Base-by-base conservation (phyloP, 2,329 filamentous ascomycete genomes). In the Dendryphion nanum region DNA sequence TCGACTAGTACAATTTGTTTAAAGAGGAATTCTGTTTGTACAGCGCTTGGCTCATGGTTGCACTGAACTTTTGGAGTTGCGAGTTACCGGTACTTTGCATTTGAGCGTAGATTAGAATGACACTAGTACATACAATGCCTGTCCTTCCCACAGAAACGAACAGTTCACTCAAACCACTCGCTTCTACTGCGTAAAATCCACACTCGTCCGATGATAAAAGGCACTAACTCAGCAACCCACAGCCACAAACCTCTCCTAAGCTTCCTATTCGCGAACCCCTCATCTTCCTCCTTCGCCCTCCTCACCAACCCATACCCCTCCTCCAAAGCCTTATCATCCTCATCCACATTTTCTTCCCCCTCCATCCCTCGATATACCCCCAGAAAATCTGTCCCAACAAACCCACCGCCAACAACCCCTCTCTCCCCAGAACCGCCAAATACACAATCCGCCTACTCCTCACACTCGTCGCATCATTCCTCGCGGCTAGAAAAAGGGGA, bases 191-290 rank as follows among this genome's bases (percentile, higher is more conserved):
- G 33, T 32, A 51, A 30, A 37, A 47, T 35, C 43, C 41, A 47
- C 29, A 39, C 18, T 40, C 48, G 41, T 18, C 43, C 45, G 23
- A 49, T 29, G n/a, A 51, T 39, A 42, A 51, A 51, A 32, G 48
- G 48, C 35, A 37, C 33, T 31, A 49, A 36, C 32, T 51, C 48
- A 17, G 35, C 46, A 35, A 49, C 32, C 46, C 46, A 51, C 33
- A 42, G 19, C 44, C 42, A 40, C 40, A 51, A 29, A 21, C 49
- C 47, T 4, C 30, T 18, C 23, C 40, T 37, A 33, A 50, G 35
- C 15, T 4, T 36, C 32, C 39, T 33, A 24, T 16, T 35, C 30
- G 15, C 29, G 15, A 24, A 24, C 16, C 15, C 20, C 20, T 33
- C 41, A 20, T 30, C 20, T 33, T 43, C 40, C 10, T 23, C 30